Conservation (phyloP, 1,139 yeast species). For the Yamadazyma mexicana region DNA sequence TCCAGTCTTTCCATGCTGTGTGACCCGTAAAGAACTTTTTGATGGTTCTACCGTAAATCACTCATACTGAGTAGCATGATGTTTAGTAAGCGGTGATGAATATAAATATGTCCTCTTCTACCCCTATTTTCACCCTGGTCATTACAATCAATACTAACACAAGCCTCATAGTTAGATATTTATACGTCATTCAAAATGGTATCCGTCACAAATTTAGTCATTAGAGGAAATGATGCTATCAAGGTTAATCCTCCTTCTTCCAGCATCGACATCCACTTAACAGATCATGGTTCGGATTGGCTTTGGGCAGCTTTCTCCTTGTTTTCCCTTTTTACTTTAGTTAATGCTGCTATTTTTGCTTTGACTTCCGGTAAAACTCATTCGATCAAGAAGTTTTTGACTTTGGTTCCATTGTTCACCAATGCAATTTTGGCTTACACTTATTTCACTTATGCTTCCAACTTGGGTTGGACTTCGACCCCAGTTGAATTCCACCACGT, state of each 20-base stretch:
- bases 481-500: constrained; percentile 58
- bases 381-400: constrained; percentile 40
- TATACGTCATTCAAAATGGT: too few species aligned
- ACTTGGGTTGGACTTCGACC: constrained; percentile 62
- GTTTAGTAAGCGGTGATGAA: not conserved
- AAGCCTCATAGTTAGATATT: too few species aligned
- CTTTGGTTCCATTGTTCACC: constrained; percentile 48
- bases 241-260: constrained; percentile 43
- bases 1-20: not conserved
- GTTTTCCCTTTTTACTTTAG: constrained; percentile 44
- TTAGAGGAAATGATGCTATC: constrained; percentile 47
- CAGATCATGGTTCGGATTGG: constrained; percentile 67
- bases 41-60: too few species aligned
- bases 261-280: constrained; percentile 50
- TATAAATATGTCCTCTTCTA: constrained; percentile 2
- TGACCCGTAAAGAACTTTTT: too few species aligned
- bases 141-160: too few species aligned
- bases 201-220: constrained; percentile 16
- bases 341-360: constrained; percentile 40
- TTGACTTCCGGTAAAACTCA: constrained; percentile 35
- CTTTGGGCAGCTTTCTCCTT: constrained; percentile 64
- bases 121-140: constrained; percentile 8
- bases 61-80: too few species aligned
- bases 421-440: constrained; percentile 48
- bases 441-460: constrained; percentile 66